Evolutionary conservation across 345 rosid species (phyloP), one percentile per base, ranked within the genome.

Genomic region (Syzygium oleosum): DNA sequence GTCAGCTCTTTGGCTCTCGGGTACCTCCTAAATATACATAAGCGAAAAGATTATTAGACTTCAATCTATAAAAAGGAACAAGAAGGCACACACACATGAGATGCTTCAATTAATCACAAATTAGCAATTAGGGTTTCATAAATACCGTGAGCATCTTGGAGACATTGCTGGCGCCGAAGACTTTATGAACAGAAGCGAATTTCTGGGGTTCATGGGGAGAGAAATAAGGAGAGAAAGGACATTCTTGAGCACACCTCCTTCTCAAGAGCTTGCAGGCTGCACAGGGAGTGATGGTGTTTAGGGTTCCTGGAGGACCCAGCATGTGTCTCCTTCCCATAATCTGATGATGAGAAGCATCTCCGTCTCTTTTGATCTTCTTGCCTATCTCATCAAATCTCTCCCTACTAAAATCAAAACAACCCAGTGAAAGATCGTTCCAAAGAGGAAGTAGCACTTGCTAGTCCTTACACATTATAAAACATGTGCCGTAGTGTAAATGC

Each of bases 101-200:
- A 38, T 41, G 12, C 52, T 59, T 86, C 55, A 59, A 54, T 46
- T 29, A 25, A 86, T 79, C 52, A 79, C 15, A 85, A 87, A 29
- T 51, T 46, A 83, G 52, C 51, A 46, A 16, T 29, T 52, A 58
- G 78, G 53, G 54, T n/a, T 61, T 84, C 61, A 53, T 16, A 83
- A 85, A 53, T 83, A 97, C 99, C 98, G 93, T 91, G 38, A 97
- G 94, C 98, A 97, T 92, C 94, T 96, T 97, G 77, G 99, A 96
- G 94, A 96, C 99, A 86, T 97, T 97, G 91, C 99, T 97, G 85
- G 99, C 99, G 51, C 99, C 99, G 85, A 97, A 97, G 86, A 97
- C 98, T 91, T 93, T 97, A 90, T 97, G 99, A 85, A 97, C 98
- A 12, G 98, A 94, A 46, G 99, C 98, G 86, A 97, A 97, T 89